Evolutionary conservation across 1,284 basidiomycete genomes (phyloP).

Genomic region (Irpex lacteus): DNA sequence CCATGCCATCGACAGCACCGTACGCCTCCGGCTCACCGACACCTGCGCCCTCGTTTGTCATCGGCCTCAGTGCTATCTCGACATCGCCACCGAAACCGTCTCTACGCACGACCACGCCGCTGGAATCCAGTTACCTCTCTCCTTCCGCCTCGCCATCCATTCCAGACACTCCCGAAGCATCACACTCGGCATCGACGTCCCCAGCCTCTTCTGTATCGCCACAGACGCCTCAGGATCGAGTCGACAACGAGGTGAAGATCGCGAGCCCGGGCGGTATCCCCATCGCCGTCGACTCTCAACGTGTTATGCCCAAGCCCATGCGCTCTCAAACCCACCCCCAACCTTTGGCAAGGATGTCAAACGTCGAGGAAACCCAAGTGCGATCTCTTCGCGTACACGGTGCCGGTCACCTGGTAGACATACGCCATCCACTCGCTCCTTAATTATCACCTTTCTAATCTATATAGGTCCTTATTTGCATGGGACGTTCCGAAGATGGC

Average conservation of each 20-base stretch:
- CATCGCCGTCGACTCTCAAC: conserved; percentile 18
- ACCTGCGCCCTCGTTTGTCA: conserved; percentile 43
- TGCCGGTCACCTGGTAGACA: conserved; percentile 45
- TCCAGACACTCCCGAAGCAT: conserved; percentile 47
- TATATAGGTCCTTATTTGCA: not conserved
- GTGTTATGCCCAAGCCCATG: conserved; percentile 11
- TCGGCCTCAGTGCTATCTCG: conserved; percentile 33
- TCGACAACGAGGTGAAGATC: conserved; percentile 46
- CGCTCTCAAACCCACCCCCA: conserved; percentile 5
- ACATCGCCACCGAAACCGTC: conserved; percentile 37
- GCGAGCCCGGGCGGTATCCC: conserved; percentile 37
- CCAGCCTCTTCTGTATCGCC: conserved; percentile 56
- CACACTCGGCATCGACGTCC: conserved; percentile 46
- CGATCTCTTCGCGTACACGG: conserved; percentile 45
- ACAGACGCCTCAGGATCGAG: conserved; percentile 47
- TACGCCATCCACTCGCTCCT: not conserved
- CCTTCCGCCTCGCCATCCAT: conserved; percentile 30
- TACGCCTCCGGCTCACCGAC: conserved; percentile 23
- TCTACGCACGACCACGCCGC: conserved; percentile 10
- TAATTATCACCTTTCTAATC: not conserved
- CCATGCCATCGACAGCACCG: conserved; percentile 44
- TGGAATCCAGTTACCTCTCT: conserved; percentile 12
- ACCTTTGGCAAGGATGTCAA: conserved; percentile 19
- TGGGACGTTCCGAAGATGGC: not conserved
- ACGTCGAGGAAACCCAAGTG: conserved; percentile 24